Base-by-base conservation (phyloP, 2,329 filamentous ascomycete genomes). In the Calonectria hongkongensis region DNA sequence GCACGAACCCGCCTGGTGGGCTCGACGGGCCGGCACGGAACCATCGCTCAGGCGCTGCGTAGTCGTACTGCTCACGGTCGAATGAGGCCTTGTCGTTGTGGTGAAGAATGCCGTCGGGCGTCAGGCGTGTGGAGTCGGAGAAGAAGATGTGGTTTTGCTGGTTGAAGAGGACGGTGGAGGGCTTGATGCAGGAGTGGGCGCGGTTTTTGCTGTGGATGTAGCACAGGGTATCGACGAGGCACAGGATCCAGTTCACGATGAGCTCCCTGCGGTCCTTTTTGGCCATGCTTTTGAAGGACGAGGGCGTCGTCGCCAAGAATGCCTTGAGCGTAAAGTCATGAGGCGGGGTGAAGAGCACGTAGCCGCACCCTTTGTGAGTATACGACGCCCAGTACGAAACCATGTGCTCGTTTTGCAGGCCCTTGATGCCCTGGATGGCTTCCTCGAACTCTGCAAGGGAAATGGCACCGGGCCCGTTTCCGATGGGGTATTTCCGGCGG, bases 241-340 rank as follows among this genome's bases (percentile, higher is more conserved):
- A 95, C 79, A 94, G 91, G 78, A 95, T 90, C 94, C 94, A 95
- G 81, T 94, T 92, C 80, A 94, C 86, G 6, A 95, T 81, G 18
- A 93, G 84, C 56, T 87, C 85, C 41, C 92, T 88, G 30, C 92
- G 87, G 48, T 90, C 88, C 64, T 87, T 85, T 79, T 94, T 93
- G 4, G 89, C 78, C 13, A 94, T 81, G 66, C 88, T 89, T 78
- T 93, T 92, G 81, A 93, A 88, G 27, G 89, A 88, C 27, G 88
- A 85, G 2, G 93, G 92, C 6, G 89, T 90, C 65, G 90, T 90
- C 18, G 91, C 87, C 72, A 95, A 87, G 81, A 94, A 93, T 0
- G 91, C 90, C 78, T 91, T 92, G 45, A 95, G 87, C 18, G 87
- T 94, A 76, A 90, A 91, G 74, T 95, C 93, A 71, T 89, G 88